These are phyloP conservation scores for Fusarium aywerte DNA, from an alignment of 2,329 filamentous ascomycete species.

Conservation along the genomic window DNA sequence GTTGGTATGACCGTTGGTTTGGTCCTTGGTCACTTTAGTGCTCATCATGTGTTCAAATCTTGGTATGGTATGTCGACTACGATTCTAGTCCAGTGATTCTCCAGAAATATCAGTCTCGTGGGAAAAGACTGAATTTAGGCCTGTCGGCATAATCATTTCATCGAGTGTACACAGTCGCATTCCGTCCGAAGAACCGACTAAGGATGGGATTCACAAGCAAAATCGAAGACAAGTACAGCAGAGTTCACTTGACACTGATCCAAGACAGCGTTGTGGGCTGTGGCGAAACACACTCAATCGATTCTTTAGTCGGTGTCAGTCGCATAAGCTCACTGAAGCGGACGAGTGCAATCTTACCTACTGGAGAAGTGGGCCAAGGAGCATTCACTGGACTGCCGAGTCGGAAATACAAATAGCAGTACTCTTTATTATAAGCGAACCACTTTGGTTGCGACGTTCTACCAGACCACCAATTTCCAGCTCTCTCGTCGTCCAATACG, in stretches of 20 bases:
- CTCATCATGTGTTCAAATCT: slow-evolving; percentile 1
- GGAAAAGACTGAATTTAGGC: slow-evolving; percentile 3
- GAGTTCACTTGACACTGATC: background rate
- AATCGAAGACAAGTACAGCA: background rate
- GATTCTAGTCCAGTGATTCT: background rate
- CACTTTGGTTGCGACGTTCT: background rate
- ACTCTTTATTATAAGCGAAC: background rate
- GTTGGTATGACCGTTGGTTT: slow-evolving; percentile 1
- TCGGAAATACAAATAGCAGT: slow-evolving; percentile 5
- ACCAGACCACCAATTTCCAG: background rate
- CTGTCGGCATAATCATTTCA: background rate
- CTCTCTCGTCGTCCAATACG: background rate
- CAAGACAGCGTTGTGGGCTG: background rate
- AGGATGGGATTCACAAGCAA: background rate
- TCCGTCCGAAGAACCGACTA: slow-evolving; percentile 2
- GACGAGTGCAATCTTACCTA: no score
- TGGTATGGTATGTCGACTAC: background rate
- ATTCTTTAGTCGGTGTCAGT: slow-evolving; percentile 8
- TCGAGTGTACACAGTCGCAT: slow-evolving; percentile 3
- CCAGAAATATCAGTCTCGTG: background rate
- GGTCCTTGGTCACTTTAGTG: background rate
- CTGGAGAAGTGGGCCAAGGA: background rate
- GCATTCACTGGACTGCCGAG: background rate
- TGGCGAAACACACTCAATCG: slow-evolving; percentile 1
- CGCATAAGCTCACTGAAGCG: slow-evolving; percentile 3